Percentiles rank a stretch among this genome's conserved stretches.
Evolutionary conservation across 2,329 filamentous ascomycete genomes (phyloP).

Genomic region (Penicillium occitanis): DNA sequence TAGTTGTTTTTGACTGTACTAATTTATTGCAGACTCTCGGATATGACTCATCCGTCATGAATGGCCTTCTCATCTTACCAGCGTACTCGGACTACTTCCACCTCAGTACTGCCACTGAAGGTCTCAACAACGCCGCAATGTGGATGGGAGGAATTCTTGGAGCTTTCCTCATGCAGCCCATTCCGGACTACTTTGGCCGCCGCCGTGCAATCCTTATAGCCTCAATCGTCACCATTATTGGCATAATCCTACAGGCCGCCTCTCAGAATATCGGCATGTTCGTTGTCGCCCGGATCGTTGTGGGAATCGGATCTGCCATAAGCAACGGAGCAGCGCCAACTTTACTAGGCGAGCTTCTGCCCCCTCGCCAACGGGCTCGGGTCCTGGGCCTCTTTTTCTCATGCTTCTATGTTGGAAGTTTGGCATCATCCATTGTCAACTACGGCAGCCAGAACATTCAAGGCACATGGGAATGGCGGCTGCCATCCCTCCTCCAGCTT

Average conservation of each 20-base stretch:
- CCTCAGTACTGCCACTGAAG: not conserved
- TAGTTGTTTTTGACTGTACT: not conserved
- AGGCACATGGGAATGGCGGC: slow-evolving; percentile 31
- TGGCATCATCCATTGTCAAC: not conserved
- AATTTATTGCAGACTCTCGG: not conserved
- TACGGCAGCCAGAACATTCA: slow-evolving; percentile 11
- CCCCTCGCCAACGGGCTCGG: not conserved
- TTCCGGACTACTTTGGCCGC: not conserved
- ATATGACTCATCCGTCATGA: not conserved
- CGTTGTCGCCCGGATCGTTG: not conserved
- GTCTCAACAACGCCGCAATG: slow-evolving; percentile 1
- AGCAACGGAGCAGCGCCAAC: not conserved
- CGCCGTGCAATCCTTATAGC: slow-evolving; percentile 1
- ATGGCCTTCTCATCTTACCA: slow-evolving; percentile 3
- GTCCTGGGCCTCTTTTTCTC: not conserved
- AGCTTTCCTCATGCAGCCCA: not conserved
- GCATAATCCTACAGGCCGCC: not conserved
- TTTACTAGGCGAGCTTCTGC: not conserved
- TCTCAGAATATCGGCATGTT: slow-evolving; percentile 1
- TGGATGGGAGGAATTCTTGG: slow-evolving; percentile 7
- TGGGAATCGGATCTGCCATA: not conserved
- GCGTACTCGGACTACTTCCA: slow-evolving; percentile 5
- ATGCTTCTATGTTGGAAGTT: not conserved
- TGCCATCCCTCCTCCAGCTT: slow-evolving; percentile 23
- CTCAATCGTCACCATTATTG: not conserved